These are phyloP conservation scores for Barnettozyma californica DNA, from an alignment of 805 yeast species.

Conservation along the genomic window DNA sequence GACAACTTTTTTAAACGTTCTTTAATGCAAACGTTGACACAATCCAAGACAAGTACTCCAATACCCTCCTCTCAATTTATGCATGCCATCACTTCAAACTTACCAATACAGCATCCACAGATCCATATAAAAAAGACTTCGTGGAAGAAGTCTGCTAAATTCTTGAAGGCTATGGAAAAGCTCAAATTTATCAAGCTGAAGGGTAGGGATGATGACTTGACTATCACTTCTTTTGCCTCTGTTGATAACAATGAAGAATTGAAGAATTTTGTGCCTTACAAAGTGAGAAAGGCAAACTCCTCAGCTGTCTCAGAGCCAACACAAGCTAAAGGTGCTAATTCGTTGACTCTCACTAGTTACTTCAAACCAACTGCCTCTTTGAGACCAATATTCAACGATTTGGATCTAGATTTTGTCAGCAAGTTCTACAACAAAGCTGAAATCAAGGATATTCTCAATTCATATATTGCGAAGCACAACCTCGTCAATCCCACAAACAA, in stretches of 20 bases:
- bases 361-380: slow-evolving; percentile 54
- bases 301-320: not conserved
- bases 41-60: slow-evolving; percentile 55
- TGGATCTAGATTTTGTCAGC: slow-evolving; percentile 31
- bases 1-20: slow-evolving; percentile 74
- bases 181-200: slow-evolving; percentile 60
- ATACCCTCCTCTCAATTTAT: slow-evolving; percentile 70
- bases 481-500: slow-evolving; percentile 50
- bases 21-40: slow-evolving; percentile 61
- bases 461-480: slow-evolving; percentile 49
- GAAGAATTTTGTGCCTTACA: slow-evolving; percentile 62
- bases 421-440: slow-evolving; percentile 49
- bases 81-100: slow-evolving; percentile 59
- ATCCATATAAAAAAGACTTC: slow-evolving; percentile 72
- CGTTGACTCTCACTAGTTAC: slow-evolving; percentile 43
- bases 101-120: slow-evolving; percentile 60
- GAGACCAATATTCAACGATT: slow-evolving; percentile 40
- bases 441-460: slow-evolving; percentile 44
- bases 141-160: slow-evolving; percentile 87
- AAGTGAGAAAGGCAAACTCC: slow-evolving; percentile 22
- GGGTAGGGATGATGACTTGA: slow-evolving; percentile 81
- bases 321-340: slow-evolving; percentile 13
- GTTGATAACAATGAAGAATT: slow-evolving; percentile 41
- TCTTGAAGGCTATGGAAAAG: slow-evolving; percentile 82
- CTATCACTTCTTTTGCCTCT: slow-evolving; percentile 46